Conservation (phyloP, 2,329 filamentous ascomycete genomes). For the Ophiostoma sp. region DNA sequence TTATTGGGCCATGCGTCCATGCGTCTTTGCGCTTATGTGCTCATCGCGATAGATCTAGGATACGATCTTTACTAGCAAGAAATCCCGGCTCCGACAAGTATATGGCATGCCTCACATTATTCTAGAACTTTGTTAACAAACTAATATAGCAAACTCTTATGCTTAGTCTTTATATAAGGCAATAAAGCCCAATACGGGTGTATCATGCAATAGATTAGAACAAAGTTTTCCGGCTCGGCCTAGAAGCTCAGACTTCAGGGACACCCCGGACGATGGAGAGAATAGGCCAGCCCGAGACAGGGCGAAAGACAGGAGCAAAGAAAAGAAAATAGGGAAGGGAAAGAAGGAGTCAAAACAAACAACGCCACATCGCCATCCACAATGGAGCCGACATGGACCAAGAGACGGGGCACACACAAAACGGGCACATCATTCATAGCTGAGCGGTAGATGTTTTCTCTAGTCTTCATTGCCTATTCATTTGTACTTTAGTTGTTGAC, state of each 20-base stretch:
- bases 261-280: too few species aligned
- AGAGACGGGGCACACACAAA: background rate
- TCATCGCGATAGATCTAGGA: too few species aligned
- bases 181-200: constrained; percentile 6
- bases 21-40: too few species aligned
- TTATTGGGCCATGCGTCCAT: too few species aligned
- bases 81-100: background rate
- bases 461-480: background rate
- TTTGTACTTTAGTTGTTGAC: background rate
- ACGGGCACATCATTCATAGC: constrained; percentile 1
- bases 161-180: background rate
- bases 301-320: too few species aligned
- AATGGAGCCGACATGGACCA: background rate
- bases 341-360: background rate
- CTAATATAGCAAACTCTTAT: background rate
- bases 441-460: background rate
- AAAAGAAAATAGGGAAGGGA: background rate
- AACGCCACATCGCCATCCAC: background rate
- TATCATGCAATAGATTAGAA: background rate
- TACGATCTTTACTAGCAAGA: too few species aligned
- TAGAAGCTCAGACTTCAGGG: background rate
- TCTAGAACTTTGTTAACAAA: background rate
- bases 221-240: background rate
- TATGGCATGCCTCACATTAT: background rate
- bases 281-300: too few species aligned